A percentile compares a stretch with the other conserved stretches of the same genome.
These are phyloP conservation scores for Penicillium diatomitis DNA, from an alignment of 495 filamentous ascomycete genomes.

Conservation along the genomic window DNA sequence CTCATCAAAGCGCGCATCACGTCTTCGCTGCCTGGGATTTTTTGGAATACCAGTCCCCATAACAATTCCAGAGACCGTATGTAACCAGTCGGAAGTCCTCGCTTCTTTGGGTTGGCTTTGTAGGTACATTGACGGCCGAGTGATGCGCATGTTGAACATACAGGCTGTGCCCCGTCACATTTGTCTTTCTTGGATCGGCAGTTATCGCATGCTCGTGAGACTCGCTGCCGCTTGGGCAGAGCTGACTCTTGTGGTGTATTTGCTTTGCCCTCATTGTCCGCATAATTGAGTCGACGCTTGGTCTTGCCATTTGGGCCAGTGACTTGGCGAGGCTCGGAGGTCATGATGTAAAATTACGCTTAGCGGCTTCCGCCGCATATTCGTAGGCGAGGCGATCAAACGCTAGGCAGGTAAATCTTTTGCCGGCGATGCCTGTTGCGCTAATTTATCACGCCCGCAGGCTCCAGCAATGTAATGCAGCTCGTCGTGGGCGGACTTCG, in stretches of 20 bases:
- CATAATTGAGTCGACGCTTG: conserved; percentile 28
- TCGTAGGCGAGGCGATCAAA: conserved; percentile 16
- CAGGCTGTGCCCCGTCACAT: conserved; percentile 55
- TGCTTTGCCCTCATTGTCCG: conserved; percentile 22
- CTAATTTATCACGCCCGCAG: too few species aligned
- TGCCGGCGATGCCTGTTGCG: conserved; percentile 15
- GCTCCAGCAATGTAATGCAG: neutral
- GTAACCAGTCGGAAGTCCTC: conserved; percentile 43
- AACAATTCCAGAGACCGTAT: conserved; percentile 32
- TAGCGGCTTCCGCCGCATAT: conserved; percentile 23
- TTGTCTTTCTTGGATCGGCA: conserved; percentile 58
- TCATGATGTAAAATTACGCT: conserved; percentile 37
- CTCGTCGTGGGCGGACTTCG: conserved; percentile 2
- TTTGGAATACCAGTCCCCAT: conserved; percentile 34
- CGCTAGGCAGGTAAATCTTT: conserved; percentile 22
- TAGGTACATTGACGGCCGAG: conserved; percentile 56
- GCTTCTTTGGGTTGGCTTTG: conserved; percentile 58
- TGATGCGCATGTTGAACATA: conserved; percentile 54
- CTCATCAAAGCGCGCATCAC: conserved; percentile 33
- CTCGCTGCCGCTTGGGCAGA: conserved; percentile 37
- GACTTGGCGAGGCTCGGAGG: conserved; percentile 32
- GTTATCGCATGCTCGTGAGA: conserved; percentile 60
- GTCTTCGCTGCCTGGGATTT: conserved; percentile 36
- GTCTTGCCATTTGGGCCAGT: conserved; percentile 22
- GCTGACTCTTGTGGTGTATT: conserved; percentile 21